These are phyloP conservation scores for Boletus vinaceobasis DNA, from an alignment of 768 basidiomycete genomes.

Conservation along the genomic window DNA sequence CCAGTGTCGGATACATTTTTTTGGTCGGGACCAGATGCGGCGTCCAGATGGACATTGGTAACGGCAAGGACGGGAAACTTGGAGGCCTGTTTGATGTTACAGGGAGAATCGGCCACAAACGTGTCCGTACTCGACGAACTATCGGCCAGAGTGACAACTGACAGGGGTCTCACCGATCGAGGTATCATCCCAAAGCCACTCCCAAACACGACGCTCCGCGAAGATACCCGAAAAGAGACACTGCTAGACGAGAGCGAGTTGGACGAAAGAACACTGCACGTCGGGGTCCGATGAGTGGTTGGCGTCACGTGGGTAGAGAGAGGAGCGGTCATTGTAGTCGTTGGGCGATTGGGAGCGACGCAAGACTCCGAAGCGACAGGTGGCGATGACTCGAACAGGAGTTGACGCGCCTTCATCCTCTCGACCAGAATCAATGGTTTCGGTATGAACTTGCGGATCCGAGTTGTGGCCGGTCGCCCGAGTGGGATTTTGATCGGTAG, in stretches of 20 bases:
- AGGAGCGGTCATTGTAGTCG: not conserved
- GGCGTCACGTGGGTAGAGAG: slow-evolving; percentile 8
- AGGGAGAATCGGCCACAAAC: slow-evolving; percentile 23
- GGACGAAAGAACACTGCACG: not conserved
- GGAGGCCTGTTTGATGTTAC: slow-evolving; percentile 6
- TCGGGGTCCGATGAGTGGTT: not conserved
- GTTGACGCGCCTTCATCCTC: slow-evolving; percentile 20
- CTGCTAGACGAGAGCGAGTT: not conserved
- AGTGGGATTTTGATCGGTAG: not conserved
- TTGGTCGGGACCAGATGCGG: not conserved
- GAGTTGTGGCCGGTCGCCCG: not conserved
- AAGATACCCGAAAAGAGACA: slow-evolving; percentile 9
- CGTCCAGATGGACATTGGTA: not conserved
- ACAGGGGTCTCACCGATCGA: slow-evolving; percentile 6
- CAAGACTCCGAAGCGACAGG: not conserved
- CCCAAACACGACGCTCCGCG: not conserved
- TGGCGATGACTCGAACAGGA: not conserved
- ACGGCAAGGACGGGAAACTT: slow-evolving; percentile 5
- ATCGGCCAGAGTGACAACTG: slow-evolving; percentile 5
- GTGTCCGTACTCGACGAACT: slow-evolving; percentile 19
- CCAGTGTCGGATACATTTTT: not conserved
- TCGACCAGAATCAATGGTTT: slow-evolving; percentile 25
- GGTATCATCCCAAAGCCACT: slow-evolving; percentile 1
- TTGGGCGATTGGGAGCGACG: not conserved
- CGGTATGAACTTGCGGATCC: slow-evolving; percentile 20